Percentiles rank a stretch among this genome's conserved stretches.
Conservation (phyloP, 108 stramenopile species). For the Schizochytrium sp. region DNA sequence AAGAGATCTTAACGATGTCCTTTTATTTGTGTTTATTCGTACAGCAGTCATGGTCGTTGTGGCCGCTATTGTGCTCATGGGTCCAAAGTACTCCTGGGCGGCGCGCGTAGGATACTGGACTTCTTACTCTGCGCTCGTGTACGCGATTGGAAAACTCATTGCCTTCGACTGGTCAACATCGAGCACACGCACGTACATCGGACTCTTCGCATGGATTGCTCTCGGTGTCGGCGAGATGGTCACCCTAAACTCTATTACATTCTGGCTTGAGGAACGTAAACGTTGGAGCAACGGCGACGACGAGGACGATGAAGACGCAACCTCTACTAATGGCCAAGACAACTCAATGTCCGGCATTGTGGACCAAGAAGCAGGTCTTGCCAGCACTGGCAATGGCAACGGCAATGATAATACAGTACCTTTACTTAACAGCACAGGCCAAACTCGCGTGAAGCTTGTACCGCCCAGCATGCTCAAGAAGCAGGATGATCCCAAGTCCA, state of each 20-base stretch:
- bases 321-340: too few species aligned
- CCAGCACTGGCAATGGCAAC: neutral
- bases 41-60: neutral
- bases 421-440: neutral
- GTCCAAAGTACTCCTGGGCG: neutral
- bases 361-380: neutral
- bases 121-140: constrained; percentile 29
- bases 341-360: neutral
- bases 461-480: constrained; percentile 29
- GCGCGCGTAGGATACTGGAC: constrained; percentile 37
- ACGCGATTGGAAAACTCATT: constrained; percentile 46
- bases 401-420: neutral
- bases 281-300: neutral
- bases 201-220: constrained; percentile 42
- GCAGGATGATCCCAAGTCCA: neutral
- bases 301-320: neutral
- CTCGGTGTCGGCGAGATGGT: constrained; percentile 43
- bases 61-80: neutral
- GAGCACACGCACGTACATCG: neutral
- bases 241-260: neutral
- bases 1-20: neutral
- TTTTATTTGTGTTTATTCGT: neutral
- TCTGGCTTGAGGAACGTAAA: constrained; percentile 40
- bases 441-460: constrained; percentile 24
- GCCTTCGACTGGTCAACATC: constrained; percentile 40